Percentiles rank a stretch among this genome's conserved stretches.
phyloP scores from a whole-genome alignment of 2,329 filamentous ascomycete genomes.

The Podosphaera leucotricha region DNA sequence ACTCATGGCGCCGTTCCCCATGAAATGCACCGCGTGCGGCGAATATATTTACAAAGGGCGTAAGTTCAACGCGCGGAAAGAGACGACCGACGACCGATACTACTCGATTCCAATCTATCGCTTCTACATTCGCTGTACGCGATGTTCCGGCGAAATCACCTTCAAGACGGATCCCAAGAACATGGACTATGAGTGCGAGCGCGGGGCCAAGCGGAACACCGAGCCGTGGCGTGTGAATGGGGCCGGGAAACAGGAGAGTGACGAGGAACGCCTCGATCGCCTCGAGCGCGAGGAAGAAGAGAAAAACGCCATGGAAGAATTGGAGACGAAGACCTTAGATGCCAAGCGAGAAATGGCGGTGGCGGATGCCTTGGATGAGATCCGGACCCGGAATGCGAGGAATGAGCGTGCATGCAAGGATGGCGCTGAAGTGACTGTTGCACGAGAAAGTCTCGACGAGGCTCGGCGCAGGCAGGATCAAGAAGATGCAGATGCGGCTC shows the following conservation, averaged over 20 bases:
- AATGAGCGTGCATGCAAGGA: constrained; percentile 55
- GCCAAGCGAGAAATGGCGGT: constrained; percentile 91
- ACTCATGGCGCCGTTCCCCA: constrained; percentile 70
- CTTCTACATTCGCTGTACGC: constrained; percentile 78
- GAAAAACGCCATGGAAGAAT: constrained; percentile 77
- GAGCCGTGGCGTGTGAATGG: constrained; percentile 57
- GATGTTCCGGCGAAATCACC: constrained; percentile 68
- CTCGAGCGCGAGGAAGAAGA: constrained; percentile 62
- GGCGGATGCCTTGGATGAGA: constrained; percentile 87
- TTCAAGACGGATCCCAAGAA: constrained; percentile 91
- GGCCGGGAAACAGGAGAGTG: constrained; percentile 44
- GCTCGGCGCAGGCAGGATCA: constrained; percentile 43
- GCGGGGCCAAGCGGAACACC: constrained; percentile 77
- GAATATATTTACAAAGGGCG: constrained; percentile 83
- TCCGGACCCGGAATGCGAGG: constrained; percentile 71
- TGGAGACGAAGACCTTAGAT: constrained; percentile 83
- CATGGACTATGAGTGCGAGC: constrained; percentile 60
- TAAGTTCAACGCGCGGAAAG: constrained; percentile 90
- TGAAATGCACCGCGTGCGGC: constrained; percentile 44
- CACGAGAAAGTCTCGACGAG: constrained; percentile 28
- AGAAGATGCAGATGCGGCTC: constrained; percentile 67
- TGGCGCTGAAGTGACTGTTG: constrained; percentile 34
- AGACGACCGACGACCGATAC: constrained; percentile 79
- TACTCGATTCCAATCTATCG: constrained; percentile 67
- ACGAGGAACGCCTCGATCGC: constrained; percentile 67